phyloP scores from a whole-genome alignment of 805 yeast genomes.

The Sungouiozyma intestinalis region DNA sequence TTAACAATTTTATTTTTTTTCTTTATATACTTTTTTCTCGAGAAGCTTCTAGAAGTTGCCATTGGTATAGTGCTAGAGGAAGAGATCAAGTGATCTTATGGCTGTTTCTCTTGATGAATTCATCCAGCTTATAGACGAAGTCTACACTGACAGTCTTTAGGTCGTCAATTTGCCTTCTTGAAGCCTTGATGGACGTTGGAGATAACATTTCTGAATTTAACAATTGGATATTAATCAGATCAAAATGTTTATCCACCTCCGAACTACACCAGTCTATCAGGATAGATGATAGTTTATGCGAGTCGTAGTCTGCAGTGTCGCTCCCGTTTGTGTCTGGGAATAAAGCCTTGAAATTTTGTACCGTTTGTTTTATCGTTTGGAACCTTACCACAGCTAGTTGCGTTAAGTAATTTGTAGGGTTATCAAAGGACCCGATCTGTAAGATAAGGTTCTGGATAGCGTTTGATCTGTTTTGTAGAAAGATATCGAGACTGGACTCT shows the following conservation, averaged over 20 bases:
- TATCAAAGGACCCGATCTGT: conserved; percentile 35
- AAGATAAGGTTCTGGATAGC: conserved; percentile 39
- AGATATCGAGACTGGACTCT: conserved; percentile 39
- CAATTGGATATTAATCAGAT: conserved; percentile 54
- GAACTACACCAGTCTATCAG: conserved; percentile 71
- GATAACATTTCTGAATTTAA: conserved; percentile 48
- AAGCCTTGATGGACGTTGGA: conserved; percentile 43
- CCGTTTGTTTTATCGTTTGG: conserved; percentile 49
- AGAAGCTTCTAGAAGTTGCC: background rate
- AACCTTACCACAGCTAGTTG: conserved; percentile 56
- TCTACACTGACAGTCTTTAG: conserved; percentile 60
- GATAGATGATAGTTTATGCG: conserved; percentile 37
- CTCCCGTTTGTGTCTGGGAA: conserved; percentile 29
- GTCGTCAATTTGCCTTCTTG: conserved; percentile 50
- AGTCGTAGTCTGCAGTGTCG: background rate
- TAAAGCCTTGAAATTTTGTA: conserved; percentile 41
- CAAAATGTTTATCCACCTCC: conserved; percentile 50
- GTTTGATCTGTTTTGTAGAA: conserved; percentile 38
- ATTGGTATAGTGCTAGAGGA: background rate
- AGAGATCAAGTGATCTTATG: conserved; percentile 6
- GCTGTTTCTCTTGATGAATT: conserved; percentile 21
- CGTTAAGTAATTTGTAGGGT: conserved; percentile 50
- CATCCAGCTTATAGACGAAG: conserved; percentile 56
- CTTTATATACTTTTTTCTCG: background rate
- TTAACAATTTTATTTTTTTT: too few relatives aligned